phyloP scores from a whole-genome alignment of 495 filamentous ascomycete genomes.

The Aspergillus steynii region DNA sequence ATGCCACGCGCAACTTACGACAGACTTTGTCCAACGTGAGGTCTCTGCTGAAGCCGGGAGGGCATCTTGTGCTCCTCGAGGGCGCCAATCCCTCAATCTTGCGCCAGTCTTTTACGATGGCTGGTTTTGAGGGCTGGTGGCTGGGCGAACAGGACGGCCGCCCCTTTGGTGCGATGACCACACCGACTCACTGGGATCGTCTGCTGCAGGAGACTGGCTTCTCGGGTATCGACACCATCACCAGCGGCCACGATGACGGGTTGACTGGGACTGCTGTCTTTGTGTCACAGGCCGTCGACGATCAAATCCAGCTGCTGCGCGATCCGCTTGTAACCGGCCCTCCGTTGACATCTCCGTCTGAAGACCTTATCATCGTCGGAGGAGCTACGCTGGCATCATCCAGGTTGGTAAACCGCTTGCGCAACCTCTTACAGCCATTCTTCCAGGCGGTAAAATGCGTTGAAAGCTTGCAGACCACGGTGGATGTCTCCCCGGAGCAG shows the following conservation, averaged over 20 bases:
- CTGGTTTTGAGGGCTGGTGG: constrained; percentile 31
- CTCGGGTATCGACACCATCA: constrained; percentile 1
- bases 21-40: too few relatives aligned
- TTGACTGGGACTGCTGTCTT: neutral
- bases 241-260: neutral
- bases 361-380: neutral
- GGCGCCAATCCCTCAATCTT: neutral
- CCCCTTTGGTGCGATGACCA: neutral
- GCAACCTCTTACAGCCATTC: too few relatives aligned
- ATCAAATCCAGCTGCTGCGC: neutral
- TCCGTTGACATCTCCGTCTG: neutral
- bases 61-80: neutral
- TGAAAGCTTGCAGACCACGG: too few relatives aligned
- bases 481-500: too few relatives aligned
- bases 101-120: constrained; percentile 9
- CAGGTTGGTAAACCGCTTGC: neutral
- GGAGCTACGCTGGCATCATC: neutral
- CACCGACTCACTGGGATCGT: constrained; percentile 34
- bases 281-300: constrained; percentile 1
- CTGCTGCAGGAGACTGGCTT: neutral
- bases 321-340: neutral
- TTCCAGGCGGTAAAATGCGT: too few relatives aligned
- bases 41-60: neutral
- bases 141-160: constrained; percentile 4
- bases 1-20: too few relatives aligned